Percentiles rank a stretch among this genome's conserved stretches.
Conservation (phyloP, 2,329 filamentous ascomycete genomes). For the Colletotrichum tanaceti region DNA sequence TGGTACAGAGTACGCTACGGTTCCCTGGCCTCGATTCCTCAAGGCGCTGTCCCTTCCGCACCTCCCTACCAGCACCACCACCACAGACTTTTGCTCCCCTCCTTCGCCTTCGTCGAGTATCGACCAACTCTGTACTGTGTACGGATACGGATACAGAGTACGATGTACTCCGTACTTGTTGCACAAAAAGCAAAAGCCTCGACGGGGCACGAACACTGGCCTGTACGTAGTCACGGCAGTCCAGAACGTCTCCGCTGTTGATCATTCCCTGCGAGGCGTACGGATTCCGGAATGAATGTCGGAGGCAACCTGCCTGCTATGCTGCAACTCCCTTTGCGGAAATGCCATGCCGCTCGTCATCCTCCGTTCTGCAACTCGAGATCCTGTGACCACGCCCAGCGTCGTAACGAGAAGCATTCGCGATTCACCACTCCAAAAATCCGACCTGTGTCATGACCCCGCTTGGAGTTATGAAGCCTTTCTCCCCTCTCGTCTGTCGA, state of each 20-base stretch:
- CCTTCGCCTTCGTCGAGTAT: too few species aligned
- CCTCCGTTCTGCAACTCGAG: conserved; percentile 2
- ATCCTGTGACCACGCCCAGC: conserved; percentile 8
- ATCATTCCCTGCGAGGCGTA: conserved; percentile 14
- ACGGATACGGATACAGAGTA: too few species aligned
- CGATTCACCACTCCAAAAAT: neutral
- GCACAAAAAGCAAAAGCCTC: neutral
- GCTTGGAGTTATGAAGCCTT: neutral
- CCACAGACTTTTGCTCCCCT: neutral
- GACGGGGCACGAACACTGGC: neutral
- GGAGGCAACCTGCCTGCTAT: conserved; percentile 32
- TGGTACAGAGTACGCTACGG: too few species aligned
- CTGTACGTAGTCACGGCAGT: neutral
- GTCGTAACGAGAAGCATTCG: neutral
- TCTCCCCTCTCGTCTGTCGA: neutral
- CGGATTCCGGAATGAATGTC: conserved; percentile 17
- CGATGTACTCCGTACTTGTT: neutral
- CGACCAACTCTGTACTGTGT: too few species aligned
- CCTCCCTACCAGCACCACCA: neutral
- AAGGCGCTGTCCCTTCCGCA: conserved; percentile 8
- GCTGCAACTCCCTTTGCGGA: conserved; percentile 21
- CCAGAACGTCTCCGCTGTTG: conserved; percentile 17
- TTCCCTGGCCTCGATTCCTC: neutral
- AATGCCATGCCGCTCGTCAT: conserved; percentile 14
- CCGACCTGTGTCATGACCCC: neutral